Evolutionary conservation across 441 rosid genomes (phyloP), one percentile per base, ranked within the genome.

Genomic region (Raphanus hybrid): DNA sequence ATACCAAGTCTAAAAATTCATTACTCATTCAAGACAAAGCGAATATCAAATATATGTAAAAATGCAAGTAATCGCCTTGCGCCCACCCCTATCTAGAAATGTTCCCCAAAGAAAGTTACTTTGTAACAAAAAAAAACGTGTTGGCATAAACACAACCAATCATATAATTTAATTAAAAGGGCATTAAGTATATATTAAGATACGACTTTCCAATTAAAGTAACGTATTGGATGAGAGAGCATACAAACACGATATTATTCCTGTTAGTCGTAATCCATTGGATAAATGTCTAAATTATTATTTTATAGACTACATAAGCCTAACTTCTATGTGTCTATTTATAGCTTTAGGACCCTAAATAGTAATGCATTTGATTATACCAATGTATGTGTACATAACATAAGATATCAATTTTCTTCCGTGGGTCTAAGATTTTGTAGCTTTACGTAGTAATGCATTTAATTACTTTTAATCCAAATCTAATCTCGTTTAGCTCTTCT

Each of bases 391-490:
- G 55, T 54, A 35, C 73, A 72, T 35, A 64, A 18, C 71, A 71
- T 52, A 50, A 61, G 3, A 62, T 73, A 78, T 68, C 61, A 69
- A 39, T 67, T 57, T 73, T n/a, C 52, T 68, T 78, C 35, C 71
- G 66, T 39, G 55, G 62, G 71, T 79, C 78, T 74, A 79, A 63
- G 78, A 74, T 78, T 54, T 78, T 62, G 57, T 60, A 61, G 41
- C 20, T 8, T 61, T 73, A 52, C 67, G 27, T 68, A 73, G 78
- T 67, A 73, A 14, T 61, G 52, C 39, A 8, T 65, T 18, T 45
- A 45, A 2, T 45, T 45, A 23, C 34, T 29, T n/a, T 7, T 27
- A 27, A 43, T 67, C 37, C 71, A 27, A 26, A 69, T 52, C n/a
- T 48, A 50, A 6, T 18, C 3, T 54, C 32, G 6, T 69, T 10